Evolutionary conservation across 805 yeast species (phyloP), one percentile per base, ranked within the genome.

Genomic region (Wickerhamiella australiensis): DNA sequence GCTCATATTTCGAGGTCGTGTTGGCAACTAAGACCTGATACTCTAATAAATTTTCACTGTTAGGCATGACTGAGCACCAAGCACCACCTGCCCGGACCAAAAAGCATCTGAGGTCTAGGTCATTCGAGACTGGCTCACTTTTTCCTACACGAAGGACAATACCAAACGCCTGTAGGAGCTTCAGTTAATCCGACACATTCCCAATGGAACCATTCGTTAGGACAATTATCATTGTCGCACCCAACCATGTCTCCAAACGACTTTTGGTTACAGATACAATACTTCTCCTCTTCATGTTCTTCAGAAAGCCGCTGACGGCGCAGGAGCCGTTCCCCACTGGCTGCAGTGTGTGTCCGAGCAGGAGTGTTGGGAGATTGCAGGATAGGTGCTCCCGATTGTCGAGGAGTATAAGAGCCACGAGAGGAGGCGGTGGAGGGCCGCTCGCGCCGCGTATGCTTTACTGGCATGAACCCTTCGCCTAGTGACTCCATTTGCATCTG

Each of bases 231-330:
- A 54, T 86, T 84, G 62, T 90, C 98, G 67, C 98, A 90, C 0
- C 92, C 96, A 56, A 90, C 85, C 98, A 90, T 90, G 59, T 81
- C 85, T 21, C 98, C 98, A 66, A 82, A 85, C 0, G 96, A 87
- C 0, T 84, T 94, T 57, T 88, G 86, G 61, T 86, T 94, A 62
- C 98, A 90, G 67, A 84, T 83, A 65, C 98, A 90, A 64, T 90
- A 90, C 47, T 78, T 57, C 25, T 56, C 66, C 46, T 77, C 79
- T 53, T 80, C 86, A 51, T 79, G 84, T 46, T 75, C 80, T 23
- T 70, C 72, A 27, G 23, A 15, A 8, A 35, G 35, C 6, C 33
- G 43, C 31, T 49, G 42, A 2, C 42, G 53, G 2, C 47, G 42
- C 62, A 65, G 25, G 61, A 59, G 37, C 5, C 46, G 51, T 59